These are phyloP conservation scores for Cynanchum wilfordii DNA, from an alignment of 257 asterid species.

Conservation along the genomic window DNA sequence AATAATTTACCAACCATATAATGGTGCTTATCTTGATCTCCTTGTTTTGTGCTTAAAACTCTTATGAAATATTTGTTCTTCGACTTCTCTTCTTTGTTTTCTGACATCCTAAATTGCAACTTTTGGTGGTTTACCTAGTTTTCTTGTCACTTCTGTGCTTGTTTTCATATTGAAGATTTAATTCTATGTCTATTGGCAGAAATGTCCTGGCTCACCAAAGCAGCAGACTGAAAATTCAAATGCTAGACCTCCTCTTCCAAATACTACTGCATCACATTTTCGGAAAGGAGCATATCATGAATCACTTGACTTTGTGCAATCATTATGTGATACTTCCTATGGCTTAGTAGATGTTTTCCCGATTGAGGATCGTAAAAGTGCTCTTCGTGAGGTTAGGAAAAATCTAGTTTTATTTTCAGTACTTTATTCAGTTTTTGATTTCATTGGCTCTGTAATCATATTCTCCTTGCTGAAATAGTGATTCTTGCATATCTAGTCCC, in stretches of 20 bases:
- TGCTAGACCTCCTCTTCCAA: conserved; percentile 94
- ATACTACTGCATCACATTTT: conserved; percentile 59
- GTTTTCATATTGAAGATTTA: conserved; percentile 17
- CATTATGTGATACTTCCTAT: conserved; percentile 86
- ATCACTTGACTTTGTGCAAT: conserved; percentile 90
- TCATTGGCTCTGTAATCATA: not conserved
- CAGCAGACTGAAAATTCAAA: conserved; percentile 52
- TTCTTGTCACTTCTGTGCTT: not conserved
- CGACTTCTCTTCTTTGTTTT: not conserved
- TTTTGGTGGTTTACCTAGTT: not conserved
- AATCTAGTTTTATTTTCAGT: conserved; percentile 15
- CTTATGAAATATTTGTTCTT: not conserved
- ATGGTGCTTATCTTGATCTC: not conserved
- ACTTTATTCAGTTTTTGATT: conserved; percentile 11
- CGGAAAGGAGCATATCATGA: conserved; percentile 94
- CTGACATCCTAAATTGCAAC: not conserved
- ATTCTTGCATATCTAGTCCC: conserved; percentile 60
- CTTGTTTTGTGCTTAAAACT: not conserved
- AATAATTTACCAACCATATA: not conserved
- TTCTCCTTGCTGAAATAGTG: conserved; percentile 26
- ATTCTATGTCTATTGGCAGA: conserved; percentile 46
- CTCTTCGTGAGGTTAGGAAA: conserved; percentile 72
- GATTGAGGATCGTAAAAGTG: conserved; percentile 82
- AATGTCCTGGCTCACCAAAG: conserved; percentile 71
- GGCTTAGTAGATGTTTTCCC: conserved; percentile 97